A percentile compares a stretch with the other conserved stretches of the same genome.
phyloP scores from a whole-genome alignment of 768 basidiomycete species.

The Lentinula lateritia region DNA sequence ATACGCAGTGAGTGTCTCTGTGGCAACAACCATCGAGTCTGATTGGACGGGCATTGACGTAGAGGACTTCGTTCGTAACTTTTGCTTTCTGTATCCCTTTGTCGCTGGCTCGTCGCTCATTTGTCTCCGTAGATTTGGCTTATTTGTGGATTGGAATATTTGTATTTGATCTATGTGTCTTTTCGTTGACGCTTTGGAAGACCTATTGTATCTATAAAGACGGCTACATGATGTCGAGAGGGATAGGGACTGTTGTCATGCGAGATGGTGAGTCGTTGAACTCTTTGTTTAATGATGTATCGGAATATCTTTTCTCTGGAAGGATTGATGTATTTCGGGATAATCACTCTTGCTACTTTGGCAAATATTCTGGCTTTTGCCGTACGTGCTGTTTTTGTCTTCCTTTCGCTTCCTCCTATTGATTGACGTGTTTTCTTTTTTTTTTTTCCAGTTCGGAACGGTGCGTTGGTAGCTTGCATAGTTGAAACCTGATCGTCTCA shows the following conservation, averaged over 20 bases:
- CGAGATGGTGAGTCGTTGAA: constrained; percentile 2
- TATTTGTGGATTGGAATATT: constrained; percentile 3
- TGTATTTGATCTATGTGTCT: not conserved
- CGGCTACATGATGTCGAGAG: not conserved
- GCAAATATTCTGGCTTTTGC: constrained; percentile 1
- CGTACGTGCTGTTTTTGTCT: not conserved
- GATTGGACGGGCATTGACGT: not conserved
- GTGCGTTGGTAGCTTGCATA: not conserved
- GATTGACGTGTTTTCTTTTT: no score
- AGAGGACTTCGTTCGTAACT: constrained; percentile 4
- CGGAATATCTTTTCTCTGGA: no score
- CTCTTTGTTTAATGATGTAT: not conserved
- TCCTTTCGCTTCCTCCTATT: not conserved
- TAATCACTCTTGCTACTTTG: not conserved
- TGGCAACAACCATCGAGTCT: no score
- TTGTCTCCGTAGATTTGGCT: not conserved
- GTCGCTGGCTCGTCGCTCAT: no score
- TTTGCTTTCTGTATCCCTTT: not conserved
- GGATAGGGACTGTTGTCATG: not conserved
- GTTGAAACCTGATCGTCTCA: not conserved
- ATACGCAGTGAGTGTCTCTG: not conserved
- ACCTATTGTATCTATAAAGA: not conserved
- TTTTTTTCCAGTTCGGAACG: not conserved
- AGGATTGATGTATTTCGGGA: constrained; percentile 1
- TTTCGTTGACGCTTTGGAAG: constrained; percentile 2